phyloP scores from a whole-genome alignment of 495 filamentous ascomycete species.

The Copromyces sp. region DNA sequence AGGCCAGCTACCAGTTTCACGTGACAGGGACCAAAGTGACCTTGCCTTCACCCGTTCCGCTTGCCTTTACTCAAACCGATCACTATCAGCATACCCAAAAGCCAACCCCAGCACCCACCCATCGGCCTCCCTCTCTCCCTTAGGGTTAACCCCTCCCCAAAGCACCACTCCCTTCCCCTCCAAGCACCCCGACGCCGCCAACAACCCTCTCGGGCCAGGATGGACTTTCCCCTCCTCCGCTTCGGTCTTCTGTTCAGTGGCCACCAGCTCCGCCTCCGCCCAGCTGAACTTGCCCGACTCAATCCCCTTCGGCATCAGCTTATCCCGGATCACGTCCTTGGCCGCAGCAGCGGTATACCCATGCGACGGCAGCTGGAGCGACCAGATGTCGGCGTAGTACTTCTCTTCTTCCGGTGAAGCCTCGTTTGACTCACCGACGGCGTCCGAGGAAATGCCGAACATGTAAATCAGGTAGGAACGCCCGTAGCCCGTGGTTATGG shows the following conservation, averaged over 20 bases:
- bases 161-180: constrained; percentile 36
- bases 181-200: constrained; percentile 32
- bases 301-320: constrained; percentile 20
- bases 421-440: not conserved
- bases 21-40: no score
- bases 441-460: constrained; percentile 27
- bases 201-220: constrained; percentile 39
- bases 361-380: constrained; percentile 40
- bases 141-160: constrained; percentile 43
- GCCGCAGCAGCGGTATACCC: constrained; percentile 35
- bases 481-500: constrained; percentile 40
- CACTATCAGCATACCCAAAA: constrained; percentile 19
- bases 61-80: constrained; percentile 13
- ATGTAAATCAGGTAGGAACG: constrained; percentile 44
- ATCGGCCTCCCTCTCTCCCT: constrained; percentile 39
- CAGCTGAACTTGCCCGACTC: constrained; percentile 33
- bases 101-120: constrained; percentile 41
- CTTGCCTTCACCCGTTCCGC: not conserved
- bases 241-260: constrained; percentile 27
- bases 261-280: constrained; percentile 37
- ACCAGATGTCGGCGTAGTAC: constrained; percentile 38
- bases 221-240: constrained; percentile 36
- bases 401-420: constrained; percentile 2
- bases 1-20: not conserved
- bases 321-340: constrained; percentile 38